Evolutionary conservation across 2,329 filamentous ascomycete species (phyloP).

Genomic region (Neofusicoccum sp.): DNA sequence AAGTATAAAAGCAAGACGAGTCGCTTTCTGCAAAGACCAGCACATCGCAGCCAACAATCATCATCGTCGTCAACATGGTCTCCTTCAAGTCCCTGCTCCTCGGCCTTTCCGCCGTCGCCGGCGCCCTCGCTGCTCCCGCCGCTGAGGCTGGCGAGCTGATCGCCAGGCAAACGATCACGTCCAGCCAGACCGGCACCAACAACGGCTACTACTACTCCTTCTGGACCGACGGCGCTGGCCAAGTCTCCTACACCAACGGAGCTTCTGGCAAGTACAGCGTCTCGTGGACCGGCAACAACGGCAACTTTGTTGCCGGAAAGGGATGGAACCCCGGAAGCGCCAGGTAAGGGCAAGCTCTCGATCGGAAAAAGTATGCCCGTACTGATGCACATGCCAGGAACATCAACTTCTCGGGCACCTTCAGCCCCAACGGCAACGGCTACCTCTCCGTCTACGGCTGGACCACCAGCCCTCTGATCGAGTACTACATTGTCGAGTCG

Average conservation of each 20-base stretch:
- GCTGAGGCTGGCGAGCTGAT: slow-evolving; percentile 27
- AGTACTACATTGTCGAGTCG: slow-evolving; percentile 59
- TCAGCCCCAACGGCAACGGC: slow-evolving; percentile 48
- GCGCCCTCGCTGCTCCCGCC: slow-evolving; percentile 38
- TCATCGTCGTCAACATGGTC: slow-evolving; percentile 39
- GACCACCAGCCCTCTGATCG: slow-evolving; percentile 54
- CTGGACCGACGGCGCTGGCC: slow-evolving; percentile 56
- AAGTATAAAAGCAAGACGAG: background rate
- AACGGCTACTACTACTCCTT: slow-evolving; percentile 62
- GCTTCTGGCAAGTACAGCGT: slow-evolving; percentile 51
- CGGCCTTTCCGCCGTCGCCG: slow-evolving; percentile 34
- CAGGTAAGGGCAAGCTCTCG: slow-evolving; percentile 39
- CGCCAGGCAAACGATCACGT: slow-evolving; percentile 41
- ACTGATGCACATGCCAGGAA: slow-evolving; percentile 33
- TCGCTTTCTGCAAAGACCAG: background rate
- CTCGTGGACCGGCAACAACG: slow-evolving; percentile 47
- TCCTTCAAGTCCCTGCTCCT: slow-evolving; percentile 41
- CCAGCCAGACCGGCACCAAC: slow-evolving; percentile 51
- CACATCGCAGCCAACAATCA: background rate
- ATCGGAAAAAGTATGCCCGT: background rate
- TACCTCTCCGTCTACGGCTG: slow-evolving; percentile 61
- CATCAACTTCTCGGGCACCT: slow-evolving; percentile 52
- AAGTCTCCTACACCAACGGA: slow-evolving; percentile 57
- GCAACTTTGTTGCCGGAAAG: slow-evolving; percentile 59
- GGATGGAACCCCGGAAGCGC: slow-evolving; percentile 56